These are phyloP conservation scores for Gastrolobium villosum DNA, from an alignment of 306 rosid genomes.

Conservation along the genomic window DNA sequence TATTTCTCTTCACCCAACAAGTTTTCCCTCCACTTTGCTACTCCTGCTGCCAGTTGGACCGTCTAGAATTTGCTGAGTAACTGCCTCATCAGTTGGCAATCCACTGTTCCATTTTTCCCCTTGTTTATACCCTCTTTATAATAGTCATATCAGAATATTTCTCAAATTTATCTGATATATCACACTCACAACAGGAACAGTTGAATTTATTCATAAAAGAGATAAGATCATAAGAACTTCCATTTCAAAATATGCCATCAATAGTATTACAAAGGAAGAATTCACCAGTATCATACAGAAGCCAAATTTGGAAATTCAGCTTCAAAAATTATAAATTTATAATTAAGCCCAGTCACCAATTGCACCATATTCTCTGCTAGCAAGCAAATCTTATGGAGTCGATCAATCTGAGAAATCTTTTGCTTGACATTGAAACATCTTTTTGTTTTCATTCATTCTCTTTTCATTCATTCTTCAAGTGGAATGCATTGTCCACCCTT, in stretches of 20 bases:
- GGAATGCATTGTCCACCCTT: too few species aligned
- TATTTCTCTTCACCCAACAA: too few species aligned
- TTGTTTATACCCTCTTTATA: too few species aligned
- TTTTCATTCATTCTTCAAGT: neutral
- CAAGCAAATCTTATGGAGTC: neutral
- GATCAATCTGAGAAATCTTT: neutral
- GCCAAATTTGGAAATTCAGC: neutral
- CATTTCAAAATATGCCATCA: neutral
- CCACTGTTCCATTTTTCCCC: too few species aligned
- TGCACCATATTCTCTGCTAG: neutral
- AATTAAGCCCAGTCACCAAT: neutral
- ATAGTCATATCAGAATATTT: neutral
- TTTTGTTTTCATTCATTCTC: neutral
- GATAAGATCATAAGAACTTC: slow-evolving; percentile 9
- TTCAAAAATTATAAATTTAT: neutral
- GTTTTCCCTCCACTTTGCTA: too few species aligned
- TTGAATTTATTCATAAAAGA: neutral
- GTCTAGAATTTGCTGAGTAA: too few species aligned
- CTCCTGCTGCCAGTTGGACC: too few species aligned
- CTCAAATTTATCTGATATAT: neutral
- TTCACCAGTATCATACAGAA: neutral
- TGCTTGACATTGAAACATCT: neutral
- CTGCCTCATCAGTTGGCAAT: too few species aligned
- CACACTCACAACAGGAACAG: neutral
- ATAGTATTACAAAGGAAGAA: neutral